Conservation (phyloP, 768 basidiomycete genomes). For the Auricularia heimuer region DNA sequence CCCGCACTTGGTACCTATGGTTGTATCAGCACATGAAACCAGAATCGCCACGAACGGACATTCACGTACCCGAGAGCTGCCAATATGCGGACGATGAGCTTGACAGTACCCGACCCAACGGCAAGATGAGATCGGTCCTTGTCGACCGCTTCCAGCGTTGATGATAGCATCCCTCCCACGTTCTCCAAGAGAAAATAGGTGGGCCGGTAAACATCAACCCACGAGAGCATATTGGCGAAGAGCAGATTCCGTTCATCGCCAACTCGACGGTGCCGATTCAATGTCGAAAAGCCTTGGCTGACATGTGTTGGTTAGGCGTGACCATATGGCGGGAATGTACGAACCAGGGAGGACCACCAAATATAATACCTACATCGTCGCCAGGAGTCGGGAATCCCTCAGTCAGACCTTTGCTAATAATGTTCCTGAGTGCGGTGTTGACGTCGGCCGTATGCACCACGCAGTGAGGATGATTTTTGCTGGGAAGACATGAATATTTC, state of each 20-base stretch:
- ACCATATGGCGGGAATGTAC: background rate
- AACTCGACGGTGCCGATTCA: background rate
- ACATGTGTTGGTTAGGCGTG: slow-evolving; percentile 18
- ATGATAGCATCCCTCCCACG: slow-evolving; percentile 52
- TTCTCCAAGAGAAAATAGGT: slow-evolving; percentile 64
- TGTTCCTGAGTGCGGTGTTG: background rate
- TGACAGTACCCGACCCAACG: slow-evolving; percentile 48
- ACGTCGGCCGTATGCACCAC: background rate
- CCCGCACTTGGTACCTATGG: slow-evolving; percentile 55
- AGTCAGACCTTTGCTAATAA: background rate
- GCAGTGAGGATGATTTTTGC: slow-evolving; percentile 45
- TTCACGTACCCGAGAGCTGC: slow-evolving; percentile 49
- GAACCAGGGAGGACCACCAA: slow-evolving; percentile 21
- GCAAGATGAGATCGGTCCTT: slow-evolving; percentile 24
- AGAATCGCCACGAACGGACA: slow-evolving; percentile 3
- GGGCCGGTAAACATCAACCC: slow-evolving; percentile 55
- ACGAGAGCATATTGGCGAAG: slow-evolving; percentile 60
- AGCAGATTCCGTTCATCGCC: slow-evolving; percentile 42
- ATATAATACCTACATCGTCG: background rate
- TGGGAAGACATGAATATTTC: slow-evolving; percentile 48
- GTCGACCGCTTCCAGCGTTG: slow-evolving; percentile 10
- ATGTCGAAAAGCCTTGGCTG: slow-evolving; percentile 41
- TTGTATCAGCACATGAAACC: background rate
- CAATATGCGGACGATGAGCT: slow-evolving; percentile 52
- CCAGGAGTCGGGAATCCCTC: background rate